Base-by-base conservation (phyloP, 1,284 basidiomycete genomes). In the Taiwanofungus camphoratus region DNA sequence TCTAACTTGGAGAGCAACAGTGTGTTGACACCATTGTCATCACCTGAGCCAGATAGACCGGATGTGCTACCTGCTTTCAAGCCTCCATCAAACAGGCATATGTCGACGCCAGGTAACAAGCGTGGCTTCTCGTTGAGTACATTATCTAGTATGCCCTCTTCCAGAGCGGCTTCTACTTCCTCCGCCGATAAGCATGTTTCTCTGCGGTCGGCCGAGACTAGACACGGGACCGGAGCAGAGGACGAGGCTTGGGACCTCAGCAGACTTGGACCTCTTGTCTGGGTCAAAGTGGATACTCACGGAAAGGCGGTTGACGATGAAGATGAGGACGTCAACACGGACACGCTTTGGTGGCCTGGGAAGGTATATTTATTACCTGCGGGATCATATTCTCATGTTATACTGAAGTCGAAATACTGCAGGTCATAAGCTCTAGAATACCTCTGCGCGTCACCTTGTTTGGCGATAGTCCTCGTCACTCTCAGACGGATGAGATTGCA, bases 301-400 rank as follows among this genome's bases (percentile, higher is more conserved):
- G 64, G 64, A 2, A 42, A 53, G 5, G 41, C 58, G 6, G 45
- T 49, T 5, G 36, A 49, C 2, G 44, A 38, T 3, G 41, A 29
- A 2, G 35, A 21, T 8, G 2, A 39, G 13, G 44, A 49, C 29
- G 41, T 39, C 2, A 52, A 53, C 22, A 46, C 33, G 20, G 60
- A 59, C 21, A 48, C 54, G 5, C 53, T 60, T 20, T 69, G 67
- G 67, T 69, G 67, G 67, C 67, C 67, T 13, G 65, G 59, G 4
- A 58, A 62, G 57, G 67, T 67, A 41, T 44, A 34, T 36, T 19
- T 48, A 6, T n/a, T 32, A 22, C 5, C 4, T 40, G 13, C 18
- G 19, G 11, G 26, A 27, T 27, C 16, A 22, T 13, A 15, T 24
- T 9, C 9, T 20, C 6, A 7, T 19, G 7, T 37, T n/a, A 16